A percentile compares a stretch with the other conserved stretches of the same genome.
These are phyloP conservation scores for Paramecium sexaurelia DNA, from an alignment of 73 alveolate species.

Conservation along the genomic window DNA sequence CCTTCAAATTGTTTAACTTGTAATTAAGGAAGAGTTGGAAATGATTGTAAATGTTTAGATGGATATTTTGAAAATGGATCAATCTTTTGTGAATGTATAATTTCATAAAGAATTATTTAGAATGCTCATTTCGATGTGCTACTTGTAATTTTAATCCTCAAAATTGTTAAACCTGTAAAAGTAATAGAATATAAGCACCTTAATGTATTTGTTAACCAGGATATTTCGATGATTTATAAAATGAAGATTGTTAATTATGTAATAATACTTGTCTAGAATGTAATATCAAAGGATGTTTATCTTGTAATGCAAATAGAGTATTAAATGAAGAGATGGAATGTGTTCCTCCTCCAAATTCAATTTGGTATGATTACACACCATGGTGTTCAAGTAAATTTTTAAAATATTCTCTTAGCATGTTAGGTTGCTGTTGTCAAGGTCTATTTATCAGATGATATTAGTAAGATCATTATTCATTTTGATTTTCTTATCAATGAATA, in stretches of 20 bases:
- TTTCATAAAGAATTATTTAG: background rate
- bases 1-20: background rate
- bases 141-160: background rate
- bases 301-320: background rate
- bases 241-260: background rate
- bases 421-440: background rate
- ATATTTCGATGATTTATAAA: background rate
- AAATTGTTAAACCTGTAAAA: constrained; percentile 6
- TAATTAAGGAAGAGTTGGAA: background rate
- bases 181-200: constrained; percentile 10
- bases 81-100: background rate
- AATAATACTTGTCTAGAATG: background rate
- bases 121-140: background rate
- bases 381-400: background rate
- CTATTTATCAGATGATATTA: background rate
- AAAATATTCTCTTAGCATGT: background rate
- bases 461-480: background rate
- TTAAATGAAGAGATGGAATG: background rate
- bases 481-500: background rate
- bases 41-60: background rate
- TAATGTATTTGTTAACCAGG: background rate
- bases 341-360: background rate
- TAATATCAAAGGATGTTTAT: background rate
- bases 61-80: background rate
- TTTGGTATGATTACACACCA: background rate